These are phyloP conservation scores for Cutaneotrichosporon mucoides DNA, from an alignment of 1,284 basidiomycete genomes.

Conservation along the genomic window DNA sequence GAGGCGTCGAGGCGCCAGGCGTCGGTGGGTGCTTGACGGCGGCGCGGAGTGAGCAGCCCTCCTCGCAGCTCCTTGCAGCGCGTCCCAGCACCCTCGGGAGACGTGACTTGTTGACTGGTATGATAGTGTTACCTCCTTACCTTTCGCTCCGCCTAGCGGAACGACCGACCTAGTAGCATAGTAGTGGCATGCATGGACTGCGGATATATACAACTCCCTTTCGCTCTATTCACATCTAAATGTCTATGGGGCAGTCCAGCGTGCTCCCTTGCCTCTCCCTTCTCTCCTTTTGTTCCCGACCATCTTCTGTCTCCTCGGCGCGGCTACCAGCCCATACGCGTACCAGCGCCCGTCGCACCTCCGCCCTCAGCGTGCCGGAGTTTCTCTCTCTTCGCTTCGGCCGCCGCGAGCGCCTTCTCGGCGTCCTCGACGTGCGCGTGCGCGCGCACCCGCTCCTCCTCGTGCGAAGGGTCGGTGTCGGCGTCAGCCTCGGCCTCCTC, in stretches of 20 bases:
- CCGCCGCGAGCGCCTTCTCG: slow-evolving; percentile 19
- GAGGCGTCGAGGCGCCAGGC: too few relatives aligned
- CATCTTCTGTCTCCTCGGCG: too few relatives aligned
- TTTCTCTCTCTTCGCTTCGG: slow-evolving; percentile 22
- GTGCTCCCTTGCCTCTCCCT: neutral
- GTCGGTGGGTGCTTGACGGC: too few relatives aligned
- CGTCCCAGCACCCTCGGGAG: too few relatives aligned
- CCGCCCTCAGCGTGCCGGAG: slow-evolving; percentile 29
- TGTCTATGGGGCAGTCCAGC: too few relatives aligned
- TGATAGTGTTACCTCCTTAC: too few relatives aligned
- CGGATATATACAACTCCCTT: too few relatives aligned
- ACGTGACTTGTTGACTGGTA: too few relatives aligned
- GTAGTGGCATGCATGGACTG: neutral
- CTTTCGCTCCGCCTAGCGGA: neutral
- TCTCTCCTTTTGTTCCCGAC: too few relatives aligned
- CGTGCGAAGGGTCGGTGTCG: slow-evolving; percentile 3
- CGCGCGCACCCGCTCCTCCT: slow-evolving; percentile 6
- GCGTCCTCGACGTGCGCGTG: slow-evolving; percentile 20
- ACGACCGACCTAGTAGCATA: neutral
- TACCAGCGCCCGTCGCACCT: slow-evolving; percentile 33
- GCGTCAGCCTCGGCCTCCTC: slow-evolving; percentile 24
- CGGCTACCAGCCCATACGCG: slow-evolving; percentile 34
- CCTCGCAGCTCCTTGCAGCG: too few relatives aligned
- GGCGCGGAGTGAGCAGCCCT: too few relatives aligned
- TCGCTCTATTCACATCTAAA: too few relatives aligned